These are phyloP conservation scores for Fraxinus quadrangulata DNA, from an alignment of 257 asterid genomes.

Conservation along the genomic window DNA sequence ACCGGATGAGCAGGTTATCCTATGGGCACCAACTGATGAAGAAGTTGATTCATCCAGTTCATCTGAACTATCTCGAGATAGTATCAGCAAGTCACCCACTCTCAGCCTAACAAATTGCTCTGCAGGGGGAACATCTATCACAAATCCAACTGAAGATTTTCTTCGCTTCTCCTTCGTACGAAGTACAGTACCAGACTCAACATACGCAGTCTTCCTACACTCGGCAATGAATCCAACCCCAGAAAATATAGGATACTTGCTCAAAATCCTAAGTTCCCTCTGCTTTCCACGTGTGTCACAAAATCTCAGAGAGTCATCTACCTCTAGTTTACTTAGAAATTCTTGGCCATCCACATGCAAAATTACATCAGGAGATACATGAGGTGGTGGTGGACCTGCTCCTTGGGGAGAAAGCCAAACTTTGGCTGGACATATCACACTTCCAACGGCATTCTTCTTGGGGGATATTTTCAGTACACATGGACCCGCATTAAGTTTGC, in stretches of 20 bases:
- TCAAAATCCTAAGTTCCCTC: conserved; percentile 45
- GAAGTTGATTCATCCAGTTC: conserved; percentile 38
- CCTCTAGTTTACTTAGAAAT: conserved; percentile 51
- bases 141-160: conserved; percentile 48
- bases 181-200: conserved; percentile 59
- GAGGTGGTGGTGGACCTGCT: conserved; percentile 62
- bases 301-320: conserved; percentile 50
- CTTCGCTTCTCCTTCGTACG: conserved; percentile 43
- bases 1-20: conserved; percentile 66
- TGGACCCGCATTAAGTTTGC: conserved; percentile 62
- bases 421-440: conserved; percentile 47
- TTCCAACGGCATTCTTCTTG: conserved; percentile 53
- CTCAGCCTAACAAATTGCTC: conserved; percentile 60
- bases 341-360: conserved; percentile 54
- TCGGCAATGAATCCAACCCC: conserved; percentile 69
- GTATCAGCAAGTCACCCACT: conserved; percentile 60
- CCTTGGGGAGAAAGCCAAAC: conserved; percentile 63
- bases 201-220: conserved; percentile 57
- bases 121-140: conserved; percentile 56
- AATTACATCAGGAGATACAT: conserved; percentile 56
- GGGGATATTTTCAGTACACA: conserved; percentile 64
- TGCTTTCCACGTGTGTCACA: conserved; percentile 58
- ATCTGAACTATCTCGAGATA: conserved; percentile 58
- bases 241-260: conserved; percentile 58
- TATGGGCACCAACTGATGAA: conserved; percentile 42